Conservation (phyloP, 176 grass and related monocot genomes). For the Aegilops umbellulata region DNA sequence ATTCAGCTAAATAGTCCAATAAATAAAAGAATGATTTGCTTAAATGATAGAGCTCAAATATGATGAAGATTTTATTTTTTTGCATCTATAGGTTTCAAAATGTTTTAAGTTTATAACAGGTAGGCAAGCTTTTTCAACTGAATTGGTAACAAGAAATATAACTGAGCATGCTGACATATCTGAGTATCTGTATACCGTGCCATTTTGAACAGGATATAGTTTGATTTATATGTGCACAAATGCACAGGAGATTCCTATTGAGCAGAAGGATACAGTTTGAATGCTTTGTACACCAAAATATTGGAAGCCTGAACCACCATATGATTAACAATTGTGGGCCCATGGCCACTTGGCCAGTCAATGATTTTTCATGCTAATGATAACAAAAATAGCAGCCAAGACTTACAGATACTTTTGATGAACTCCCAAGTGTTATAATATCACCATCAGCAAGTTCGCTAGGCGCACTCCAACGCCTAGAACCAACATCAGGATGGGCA, state of each 20-base stretch:
- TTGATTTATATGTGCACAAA: not conserved
- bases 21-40: constrained; percentile 10
- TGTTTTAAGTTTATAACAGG: not conserved
- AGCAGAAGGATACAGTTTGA: constrained; percentile 10
- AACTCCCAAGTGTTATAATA: constrained; percentile 63
- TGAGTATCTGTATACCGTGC: not conserved
- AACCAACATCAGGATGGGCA: constrained; percentile 53
- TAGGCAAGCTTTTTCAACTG: constrained; percentile 5
- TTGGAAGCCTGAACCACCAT: not conserved
- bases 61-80: not conserved
- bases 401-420: constrained; percentile 66
- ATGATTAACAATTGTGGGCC: not conserved
- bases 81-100: not conserved
- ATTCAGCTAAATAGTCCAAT: not conserved
- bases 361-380: not conserved
- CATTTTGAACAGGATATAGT: constrained; percentile 3
- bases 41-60: constrained; percentile 8
- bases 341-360: not conserved
- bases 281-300: not conserved
- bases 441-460: constrained; percentile 63
- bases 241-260: not conserved
- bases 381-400: not conserved
- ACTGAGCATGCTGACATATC: not conserved
- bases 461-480: constrained; percentile 52
- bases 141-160: constrained; percentile 1